phyloP scores from a whole-genome alignment of 2,329 filamentous ascomycete genomes.

The Colletotrichum trifolii region DNA sequence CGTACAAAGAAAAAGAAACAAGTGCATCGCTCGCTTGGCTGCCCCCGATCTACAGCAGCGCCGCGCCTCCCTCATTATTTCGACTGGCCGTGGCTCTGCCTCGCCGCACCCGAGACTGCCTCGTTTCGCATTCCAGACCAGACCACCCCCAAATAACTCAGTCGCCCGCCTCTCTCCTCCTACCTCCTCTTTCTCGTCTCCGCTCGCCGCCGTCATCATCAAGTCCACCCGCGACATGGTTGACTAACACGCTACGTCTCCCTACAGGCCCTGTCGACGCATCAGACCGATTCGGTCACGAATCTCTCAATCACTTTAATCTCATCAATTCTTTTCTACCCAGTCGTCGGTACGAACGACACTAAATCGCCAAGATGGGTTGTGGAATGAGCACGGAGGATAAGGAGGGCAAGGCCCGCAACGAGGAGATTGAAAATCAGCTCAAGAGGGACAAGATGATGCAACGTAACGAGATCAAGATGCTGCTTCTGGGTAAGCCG shows the following conservation, averaged over 20 bases:
- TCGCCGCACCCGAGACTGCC: slow-evolving; percentile 14
- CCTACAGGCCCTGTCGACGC: slow-evolving; percentile 19
- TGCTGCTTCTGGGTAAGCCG: slow-evolving; percentile 89
- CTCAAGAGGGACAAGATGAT: slow-evolving; percentile 98
- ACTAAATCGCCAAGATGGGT: slow-evolving; percentile 81
- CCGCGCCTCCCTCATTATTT: slow-evolving; percentile 18
- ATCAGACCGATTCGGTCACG: slow-evolving; percentile 10
- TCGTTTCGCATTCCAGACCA: slow-evolving; percentile 32
- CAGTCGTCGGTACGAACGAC: slow-evolving; percentile 28
- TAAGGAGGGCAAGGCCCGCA: slow-evolving; percentile 99
- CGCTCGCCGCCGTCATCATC: slow-evolving; percentile 15
- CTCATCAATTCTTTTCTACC: slow-evolving; percentile 22
- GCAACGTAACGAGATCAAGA: slow-evolving; percentile 99
- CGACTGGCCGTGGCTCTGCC: slow-evolving; percentile 12
- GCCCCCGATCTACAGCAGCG: background rate
- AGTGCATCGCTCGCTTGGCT: slow-evolving; percentile 4
- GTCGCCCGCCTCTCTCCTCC: slow-evolving; percentile 12
- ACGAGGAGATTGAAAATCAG: slow-evolving; percentile 99
- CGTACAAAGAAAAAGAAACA: slow-evolving; percentile 12
- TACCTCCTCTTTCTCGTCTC: slow-evolving; percentile 13
- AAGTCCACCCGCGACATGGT: slow-evolving; percentile 22
- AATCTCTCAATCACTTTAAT: slow-evolving; percentile 30
- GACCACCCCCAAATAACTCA: slow-evolving; percentile 22
- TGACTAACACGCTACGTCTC: slow-evolving; percentile 23
- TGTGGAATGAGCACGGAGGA: slow-evolving; percentile 99